These are phyloP conservation scores for Kodamaea arcana DNA, from an alignment of 1,139 yeast genomes.

Conservation along the genomic window DNA sequence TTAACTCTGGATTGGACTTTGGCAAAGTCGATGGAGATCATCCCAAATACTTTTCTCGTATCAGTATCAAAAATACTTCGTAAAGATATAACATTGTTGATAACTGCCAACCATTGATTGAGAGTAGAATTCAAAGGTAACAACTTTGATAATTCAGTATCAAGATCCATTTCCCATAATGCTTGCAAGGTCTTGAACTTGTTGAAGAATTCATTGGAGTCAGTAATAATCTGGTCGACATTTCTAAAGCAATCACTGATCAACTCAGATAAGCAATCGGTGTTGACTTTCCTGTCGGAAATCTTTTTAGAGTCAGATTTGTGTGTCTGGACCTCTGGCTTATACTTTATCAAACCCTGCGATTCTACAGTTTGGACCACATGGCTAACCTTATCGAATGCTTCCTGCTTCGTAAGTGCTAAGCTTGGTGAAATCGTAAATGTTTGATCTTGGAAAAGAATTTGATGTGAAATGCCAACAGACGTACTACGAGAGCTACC, in stretches of 20 bases:
- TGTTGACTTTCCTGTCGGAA: neutral
- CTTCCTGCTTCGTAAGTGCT: constrained; percentile 16
- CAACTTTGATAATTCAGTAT: constrained; percentile 17
- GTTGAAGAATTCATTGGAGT: constrained; percentile 32
- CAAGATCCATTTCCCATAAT: constrained; percentile 49
- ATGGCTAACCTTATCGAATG: constrained; percentile 5
- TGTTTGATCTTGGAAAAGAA: constrained; percentile 40
- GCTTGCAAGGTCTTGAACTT: constrained; percentile 58
- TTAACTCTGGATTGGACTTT: constrained; percentile 54
- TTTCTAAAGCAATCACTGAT: constrained; percentile 9
- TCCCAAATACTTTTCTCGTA: constrained; percentile 32
- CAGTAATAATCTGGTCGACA: constrained; percentile 18
- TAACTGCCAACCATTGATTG: constrained; percentile 43
- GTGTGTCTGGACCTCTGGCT: neutral
- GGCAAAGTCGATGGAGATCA: constrained; percentile 41
- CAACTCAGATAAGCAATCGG: constrained; percentile 2
- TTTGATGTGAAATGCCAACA: constrained; percentile 27
- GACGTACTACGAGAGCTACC: neutral
- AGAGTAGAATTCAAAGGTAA: constrained; percentile 29
- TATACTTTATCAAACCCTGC: constrained; percentile 13
- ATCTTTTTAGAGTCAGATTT: neutral
- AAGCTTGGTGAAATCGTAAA: constrained; percentile 36
- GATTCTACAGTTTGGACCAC: constrained; percentile 9
- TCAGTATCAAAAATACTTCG: constrained; percentile 52
- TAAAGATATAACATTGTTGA: constrained; percentile 43